Evolutionary conservation across 768 basidiomycete species (phyloP), one percentile per base, ranked within the genome.

Genomic region (Amanita polypyramis): DNA sequence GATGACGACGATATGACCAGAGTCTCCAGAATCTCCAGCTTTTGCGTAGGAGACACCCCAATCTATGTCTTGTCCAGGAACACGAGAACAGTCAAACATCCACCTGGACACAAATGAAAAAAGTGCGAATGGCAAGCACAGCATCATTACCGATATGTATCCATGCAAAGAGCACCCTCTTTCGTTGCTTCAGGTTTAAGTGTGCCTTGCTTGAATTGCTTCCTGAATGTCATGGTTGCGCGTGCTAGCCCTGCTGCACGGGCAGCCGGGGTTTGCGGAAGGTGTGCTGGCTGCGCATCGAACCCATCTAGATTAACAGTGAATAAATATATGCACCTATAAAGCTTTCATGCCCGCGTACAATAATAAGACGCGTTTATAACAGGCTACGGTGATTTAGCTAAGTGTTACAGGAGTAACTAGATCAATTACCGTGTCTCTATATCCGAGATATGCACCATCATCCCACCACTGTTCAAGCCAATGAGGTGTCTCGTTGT

Each of bases 391-490:
- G 29, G 12, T 40, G 20, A 43, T 19, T 36, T 30, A 38, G 21
- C 17, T 27, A 11, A 51, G 14, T 19, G 12, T 32, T 21, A 2
- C 29, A n/a, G 39, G 54, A 38, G 52, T 8, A 34, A 15, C 25
- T 0, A 14, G 25, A 45, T 8, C 19, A 58, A 80, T 45, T 55
- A 87, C 88, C 43, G 89, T 82, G 55, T 94, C 93, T 45, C 93
- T 70, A 61, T 93, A 97, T 4, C 79, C 74, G 56, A 93, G 71
- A 58, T 96, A 97, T 0, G 70, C 88, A 12, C 60, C 62, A 54
- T 89, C 82, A 60, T 97, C 92, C 93, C 94, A 97, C 91, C 94
- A 96, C 50, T 87, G 77, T 55, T 90, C 87, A 20, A 97, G 69
- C 93, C 93, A 97, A 56, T 90, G 85, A 32, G 73, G 69, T 38